phyloP scores from a whole-genome alignment of 495 filamentous ascomycete species.

The Recurvomyces mirabilis region DNA sequence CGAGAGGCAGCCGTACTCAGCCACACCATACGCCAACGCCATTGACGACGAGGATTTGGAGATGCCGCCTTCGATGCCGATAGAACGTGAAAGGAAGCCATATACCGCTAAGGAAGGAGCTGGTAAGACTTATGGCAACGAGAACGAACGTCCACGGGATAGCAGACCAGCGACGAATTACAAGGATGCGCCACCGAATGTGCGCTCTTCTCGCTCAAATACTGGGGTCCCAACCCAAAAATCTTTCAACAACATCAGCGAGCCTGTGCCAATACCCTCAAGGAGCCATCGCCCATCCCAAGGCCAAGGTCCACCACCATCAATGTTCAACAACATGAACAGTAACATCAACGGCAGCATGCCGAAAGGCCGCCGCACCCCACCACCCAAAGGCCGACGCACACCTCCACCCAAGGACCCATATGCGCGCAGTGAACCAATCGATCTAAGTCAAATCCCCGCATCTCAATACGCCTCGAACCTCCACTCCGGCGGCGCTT shows the following conservation, averaged over 20 bases:
- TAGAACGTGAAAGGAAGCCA: conserved; percentile 54
- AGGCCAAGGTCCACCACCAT: conserved; percentile 10
- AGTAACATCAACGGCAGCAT: not conserved
- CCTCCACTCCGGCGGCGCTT: not conserved
- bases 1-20: conserved; percentile 39
- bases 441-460: conserved; percentile 1
- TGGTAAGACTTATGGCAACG: conserved; percentile 46
- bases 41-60: conserved; percentile 42
- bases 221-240: conserved; percentile 1
- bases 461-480: conserved; percentile 9
- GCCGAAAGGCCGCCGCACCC: not conserved
- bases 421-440: conserved; percentile 10
- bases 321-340: conserved; percentile 11
- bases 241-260: conserved; percentile 1
- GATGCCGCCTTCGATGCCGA: conserved; percentile 34
- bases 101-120: conserved; percentile 45
- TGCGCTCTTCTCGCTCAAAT: not conserved
- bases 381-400: conserved; percentile 4
- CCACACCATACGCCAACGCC: conserved; percentile 22
- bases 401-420: conserved; percentile 12
- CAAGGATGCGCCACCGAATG: not conserved
- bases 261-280: conserved; percentile 14
- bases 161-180: not conserved
- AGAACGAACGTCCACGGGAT: conserved; percentile 9
- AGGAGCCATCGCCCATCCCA: conserved; percentile 6